These are phyloP conservation scores for Guillardia theta DNA, from an alignment of 78 protist species.

Conservation along the genomic window DNA sequence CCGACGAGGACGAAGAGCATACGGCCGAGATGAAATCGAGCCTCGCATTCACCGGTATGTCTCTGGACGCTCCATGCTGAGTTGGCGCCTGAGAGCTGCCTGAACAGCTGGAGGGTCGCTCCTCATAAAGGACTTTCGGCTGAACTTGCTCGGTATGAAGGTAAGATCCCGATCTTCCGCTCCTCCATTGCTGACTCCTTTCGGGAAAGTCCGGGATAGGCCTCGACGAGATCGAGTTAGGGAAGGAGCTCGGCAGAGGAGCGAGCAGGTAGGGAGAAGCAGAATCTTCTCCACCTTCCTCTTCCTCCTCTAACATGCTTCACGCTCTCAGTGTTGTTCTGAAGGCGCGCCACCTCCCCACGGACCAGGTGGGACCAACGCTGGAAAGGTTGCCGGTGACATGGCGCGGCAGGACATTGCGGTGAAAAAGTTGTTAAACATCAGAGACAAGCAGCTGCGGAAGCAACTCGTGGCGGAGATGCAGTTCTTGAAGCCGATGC, in stretches of 20 bases:
- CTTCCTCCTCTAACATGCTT: no score
- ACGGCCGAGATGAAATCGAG: not conserved
- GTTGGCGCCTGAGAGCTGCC: no score
- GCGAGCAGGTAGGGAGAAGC: no score
- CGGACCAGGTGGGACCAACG: not conserved
- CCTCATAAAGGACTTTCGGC: not conserved
- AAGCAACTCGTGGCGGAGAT: constrained; percentile 1
- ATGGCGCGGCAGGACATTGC: no score
- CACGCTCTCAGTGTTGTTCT: not conserved
- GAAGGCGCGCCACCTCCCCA: not conserved
- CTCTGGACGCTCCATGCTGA: no score
- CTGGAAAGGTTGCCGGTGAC: no score
- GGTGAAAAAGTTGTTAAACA: not conserved
- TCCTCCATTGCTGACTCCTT: no score
- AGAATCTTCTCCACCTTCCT: no score
- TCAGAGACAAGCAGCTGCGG: not conserved
- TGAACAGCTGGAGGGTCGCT: not conserved
- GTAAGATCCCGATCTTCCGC: no score
- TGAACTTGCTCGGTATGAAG: not conserved
- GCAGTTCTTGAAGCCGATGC: not conserved
- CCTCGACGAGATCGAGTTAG: not conserved
- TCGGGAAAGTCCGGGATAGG: not conserved
- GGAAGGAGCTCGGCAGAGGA: not conserved
- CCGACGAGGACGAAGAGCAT: not conserved
- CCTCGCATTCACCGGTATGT: not conserved